Evolutionary conservation across 164 flowering plant genomes (phyloP).

Genomic region (Aristolochia fimbriata): DNA sequence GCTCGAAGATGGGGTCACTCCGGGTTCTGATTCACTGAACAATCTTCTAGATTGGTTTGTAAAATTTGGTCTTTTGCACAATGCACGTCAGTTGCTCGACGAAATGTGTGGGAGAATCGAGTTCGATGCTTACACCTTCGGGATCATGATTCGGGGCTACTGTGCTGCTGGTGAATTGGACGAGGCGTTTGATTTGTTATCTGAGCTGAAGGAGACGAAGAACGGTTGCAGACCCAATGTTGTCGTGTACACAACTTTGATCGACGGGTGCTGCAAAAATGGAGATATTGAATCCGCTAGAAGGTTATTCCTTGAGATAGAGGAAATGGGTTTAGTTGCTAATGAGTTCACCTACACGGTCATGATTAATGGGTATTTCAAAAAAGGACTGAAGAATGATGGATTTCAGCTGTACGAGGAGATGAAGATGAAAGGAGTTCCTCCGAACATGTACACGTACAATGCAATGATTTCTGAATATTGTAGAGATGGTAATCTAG

Average conservation of each 20-base stretch:
- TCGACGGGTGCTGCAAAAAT: slow-evolving; percentile 61
- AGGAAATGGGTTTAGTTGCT: slow-evolving; percentile 42
- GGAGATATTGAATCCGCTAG: slow-evolving; percentile 38
- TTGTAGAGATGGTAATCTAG: slow-evolving; percentile 34
- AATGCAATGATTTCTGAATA: slow-evolving; percentile 37
- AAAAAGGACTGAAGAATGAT: slow-evolving; percentile 41
- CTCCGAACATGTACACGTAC: slow-evolving; percentile 50
- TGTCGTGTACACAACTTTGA: slow-evolving; percentile 58
- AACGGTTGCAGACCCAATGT: slow-evolving; percentile 40
- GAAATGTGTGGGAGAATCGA: slow-evolving; percentile 16
- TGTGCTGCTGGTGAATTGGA: slow-evolving; percentile 39
- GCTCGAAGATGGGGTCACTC: slow-evolving; percentile 25
- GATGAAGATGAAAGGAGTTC: slow-evolving; percentile 45
- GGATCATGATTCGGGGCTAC: slow-evolving; percentile 61
- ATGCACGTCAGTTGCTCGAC: slow-evolving; percentile 36
- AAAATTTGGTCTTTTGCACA: slow-evolving; percentile 21
- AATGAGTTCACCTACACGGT: slow-evolving; percentile 56
- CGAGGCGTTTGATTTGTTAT: slow-evolving; percentile 38
- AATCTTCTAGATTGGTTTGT: slow-evolving; percentile 25
- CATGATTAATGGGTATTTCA: slow-evolving; percentile 60
- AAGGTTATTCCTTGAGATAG: slow-evolving; percentile 45
- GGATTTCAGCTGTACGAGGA: slow-evolving; percentile 59
- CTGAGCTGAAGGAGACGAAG: slow-evolving; percentile 16
- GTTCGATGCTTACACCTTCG: slow-evolving; percentile 48
- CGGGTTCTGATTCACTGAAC: slow-evolving; percentile 35